phyloP scores from a whole-genome alignment of 2,329 filamentous ascomycete genomes.

The Ophiostoma perfectum region DNA sequence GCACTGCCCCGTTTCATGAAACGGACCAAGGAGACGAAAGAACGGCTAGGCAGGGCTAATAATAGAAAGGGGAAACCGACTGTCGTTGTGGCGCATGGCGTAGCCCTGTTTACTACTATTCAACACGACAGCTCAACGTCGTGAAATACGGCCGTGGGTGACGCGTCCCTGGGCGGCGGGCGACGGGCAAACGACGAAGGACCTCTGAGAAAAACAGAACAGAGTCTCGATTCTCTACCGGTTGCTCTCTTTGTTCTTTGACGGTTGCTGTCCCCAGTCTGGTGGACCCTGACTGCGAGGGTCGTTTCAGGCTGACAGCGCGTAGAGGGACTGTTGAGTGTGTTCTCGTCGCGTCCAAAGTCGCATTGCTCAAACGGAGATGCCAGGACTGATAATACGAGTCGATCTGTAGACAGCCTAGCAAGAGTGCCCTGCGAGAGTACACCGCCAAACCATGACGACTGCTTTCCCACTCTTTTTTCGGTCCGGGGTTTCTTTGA shows the following conservation, averaged over 20 bases:
- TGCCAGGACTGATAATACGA: neutral
- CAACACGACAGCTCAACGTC: neutral
- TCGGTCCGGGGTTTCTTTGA: neutral
- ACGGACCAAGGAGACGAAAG: neutral
- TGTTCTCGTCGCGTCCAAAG: neutral
- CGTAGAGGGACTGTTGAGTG: neutral
- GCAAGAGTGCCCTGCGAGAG: neutral
- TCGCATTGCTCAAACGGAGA: neutral
- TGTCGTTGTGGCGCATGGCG: neutral
- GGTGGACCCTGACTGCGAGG: constrained; percentile 1
- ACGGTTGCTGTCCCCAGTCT: neutral
- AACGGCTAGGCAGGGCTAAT: neutral
- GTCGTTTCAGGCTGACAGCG: neutral
- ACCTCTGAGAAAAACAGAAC: neutral
- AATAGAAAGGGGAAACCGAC: neutral
- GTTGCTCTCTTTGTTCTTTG: neutral
- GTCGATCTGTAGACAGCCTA: neutral
- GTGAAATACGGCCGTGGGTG: neutral
- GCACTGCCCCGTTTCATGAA: constrained; percentile 9
- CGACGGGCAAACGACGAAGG: neutral
- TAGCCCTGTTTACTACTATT: neutral
- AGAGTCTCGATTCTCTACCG: too few relatives aligned
- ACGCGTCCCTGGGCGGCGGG: neutral
- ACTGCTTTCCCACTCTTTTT: neutral
- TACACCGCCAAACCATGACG: neutral